Conservation (phyloP, 306 rosid species). For the Quercus mongolica region DNA sequence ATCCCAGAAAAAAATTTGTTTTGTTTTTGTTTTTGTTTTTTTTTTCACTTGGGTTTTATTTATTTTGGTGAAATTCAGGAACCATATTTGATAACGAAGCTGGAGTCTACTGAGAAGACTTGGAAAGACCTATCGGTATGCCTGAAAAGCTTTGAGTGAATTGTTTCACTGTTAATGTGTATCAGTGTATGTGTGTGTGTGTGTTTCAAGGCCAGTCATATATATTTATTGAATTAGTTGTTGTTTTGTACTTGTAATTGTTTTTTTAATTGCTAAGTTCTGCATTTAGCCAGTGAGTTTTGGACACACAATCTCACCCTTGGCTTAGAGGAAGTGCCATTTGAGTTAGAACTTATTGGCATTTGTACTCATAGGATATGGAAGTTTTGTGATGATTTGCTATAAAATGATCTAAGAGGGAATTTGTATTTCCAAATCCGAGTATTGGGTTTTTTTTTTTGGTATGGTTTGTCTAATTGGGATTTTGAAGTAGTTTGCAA, state of each 20-base stretch:
- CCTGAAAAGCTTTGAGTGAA: neutral
- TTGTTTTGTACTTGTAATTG: no score
- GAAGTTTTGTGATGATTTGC: neutral
- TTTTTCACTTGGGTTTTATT: neutral
- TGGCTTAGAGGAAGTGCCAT: no score
- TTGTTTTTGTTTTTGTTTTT: neutral
- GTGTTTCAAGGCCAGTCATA: neutral
- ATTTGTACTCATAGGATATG: neutral
- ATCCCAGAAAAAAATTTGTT: neutral
- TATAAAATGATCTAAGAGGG: no score
- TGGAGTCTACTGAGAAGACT: constrained; percentile 91
- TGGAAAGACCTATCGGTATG: constrained; percentile 95
- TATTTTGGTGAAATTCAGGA: constrained; percentile 47
- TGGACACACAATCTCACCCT: no score
- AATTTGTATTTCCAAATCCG: neutral
- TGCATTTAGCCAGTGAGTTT: no score
- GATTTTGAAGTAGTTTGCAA: neutral
- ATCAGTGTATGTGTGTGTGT: neutral
- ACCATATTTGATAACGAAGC: constrained; percentile 79
- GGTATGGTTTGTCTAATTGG: neutral
- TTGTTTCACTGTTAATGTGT: neutral
- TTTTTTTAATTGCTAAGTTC: no score
- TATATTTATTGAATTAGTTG: neutral
- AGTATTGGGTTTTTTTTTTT: neutral
- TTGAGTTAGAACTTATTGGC: no score